These are phyloP conservation scores for Malus fusca DNA, from an alignment of 306 rosid species.

Conservation along the genomic window DNA sequence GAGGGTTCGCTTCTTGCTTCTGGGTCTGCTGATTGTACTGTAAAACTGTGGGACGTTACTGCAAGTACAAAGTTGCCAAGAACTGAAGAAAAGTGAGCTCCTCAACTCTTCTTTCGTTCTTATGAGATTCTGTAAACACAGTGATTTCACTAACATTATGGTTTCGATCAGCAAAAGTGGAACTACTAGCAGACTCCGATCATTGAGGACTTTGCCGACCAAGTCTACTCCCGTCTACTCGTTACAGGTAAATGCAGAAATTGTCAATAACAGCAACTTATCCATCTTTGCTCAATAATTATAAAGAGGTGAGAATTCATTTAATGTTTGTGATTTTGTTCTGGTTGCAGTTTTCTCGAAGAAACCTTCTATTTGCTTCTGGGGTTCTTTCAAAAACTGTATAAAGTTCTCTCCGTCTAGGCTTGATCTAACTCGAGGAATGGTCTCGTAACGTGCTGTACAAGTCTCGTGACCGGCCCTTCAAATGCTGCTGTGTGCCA, in stretches of 20 bases:
- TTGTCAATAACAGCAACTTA: background rate
- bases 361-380: conserved; percentile 90
- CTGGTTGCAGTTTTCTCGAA: conserved; percentile 77
- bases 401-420: background rate
- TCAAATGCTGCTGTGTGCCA: background rate
- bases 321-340: conserved; percentile 11
- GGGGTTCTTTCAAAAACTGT: conserved; percentile 59
- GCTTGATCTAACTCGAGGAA: background rate
- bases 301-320: background rate
- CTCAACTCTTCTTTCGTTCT: background rate
- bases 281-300: background rate
- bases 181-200: conserved; percentile 63
- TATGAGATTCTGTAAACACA: background rate
- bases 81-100: conserved; percentile 70
- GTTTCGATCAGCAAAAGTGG: conserved; percentile 46
- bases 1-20: conserved; percentile 95
- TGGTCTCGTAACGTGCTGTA: background rate
- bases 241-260: conserved; percentile 50
- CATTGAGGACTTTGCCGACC: conserved; percentile 74
- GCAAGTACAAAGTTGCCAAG: conserved; percentile 66
- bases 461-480: background rate
- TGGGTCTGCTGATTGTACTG: conserved; percentile 93
- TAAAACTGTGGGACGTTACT: conserved; percentile 89
- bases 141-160: background rate
- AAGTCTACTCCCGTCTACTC: conserved; percentile 70